Evolutionary conservation across 805 yeast species (phyloP).

Genomic region (Metschnikowia drakensbergensis): DNA sequence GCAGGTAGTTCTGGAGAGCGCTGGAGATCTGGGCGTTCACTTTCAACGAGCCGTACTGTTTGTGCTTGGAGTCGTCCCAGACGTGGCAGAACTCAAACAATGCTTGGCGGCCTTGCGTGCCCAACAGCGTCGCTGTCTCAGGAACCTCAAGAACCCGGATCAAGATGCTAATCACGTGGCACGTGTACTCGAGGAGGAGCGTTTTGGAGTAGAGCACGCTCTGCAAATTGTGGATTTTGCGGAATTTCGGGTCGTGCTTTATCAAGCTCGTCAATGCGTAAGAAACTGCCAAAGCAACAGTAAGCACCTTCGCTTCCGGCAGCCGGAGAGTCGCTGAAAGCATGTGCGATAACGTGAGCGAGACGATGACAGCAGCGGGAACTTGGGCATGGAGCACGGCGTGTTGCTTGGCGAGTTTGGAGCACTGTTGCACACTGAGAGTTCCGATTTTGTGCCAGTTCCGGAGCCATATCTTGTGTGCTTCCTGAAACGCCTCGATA

Average conservation of each 20-base stretch:
- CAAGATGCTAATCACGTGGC: slow-evolving; percentile 17
- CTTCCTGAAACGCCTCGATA: not conserved
- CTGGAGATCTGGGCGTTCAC: slow-evolving; percentile 10
- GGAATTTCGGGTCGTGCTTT: not conserved
- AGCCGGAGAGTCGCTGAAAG: slow-evolving; percentile 20
- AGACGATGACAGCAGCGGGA: slow-evolving; percentile 15
- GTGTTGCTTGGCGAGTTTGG: slow-evolving; percentile 1
- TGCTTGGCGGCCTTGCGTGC: not conserved
- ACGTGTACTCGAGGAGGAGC: slow-evolving; percentile 20
- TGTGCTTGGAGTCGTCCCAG: slow-evolving; percentile 3
- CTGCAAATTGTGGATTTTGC: not conserved
- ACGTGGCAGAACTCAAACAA: slow-evolving; percentile 7
- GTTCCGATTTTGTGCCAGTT: not conserved
- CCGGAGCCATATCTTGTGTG: slow-evolving; percentile 2
- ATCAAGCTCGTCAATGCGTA: slow-evolving; percentile 3
- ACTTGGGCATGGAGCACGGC: slow-evolving; percentile 10
- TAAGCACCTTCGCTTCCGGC: slow-evolving; percentile 15
- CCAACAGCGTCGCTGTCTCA: not conserved
- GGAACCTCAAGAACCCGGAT: slow-evolving; percentile 16
- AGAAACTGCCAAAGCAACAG: slow-evolving; percentile 12
- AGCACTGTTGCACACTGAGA: not conserved
- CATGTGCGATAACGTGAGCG: slow-evolving; percentile 19
- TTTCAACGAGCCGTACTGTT: slow-evolving; percentile 10
- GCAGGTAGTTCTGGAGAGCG: slow-evolving; percentile 9
- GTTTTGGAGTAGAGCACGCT: slow-evolving; percentile 15